Base-by-base conservation (phyloP, 208 protist species). In the Leishmania arabica region DNA sequence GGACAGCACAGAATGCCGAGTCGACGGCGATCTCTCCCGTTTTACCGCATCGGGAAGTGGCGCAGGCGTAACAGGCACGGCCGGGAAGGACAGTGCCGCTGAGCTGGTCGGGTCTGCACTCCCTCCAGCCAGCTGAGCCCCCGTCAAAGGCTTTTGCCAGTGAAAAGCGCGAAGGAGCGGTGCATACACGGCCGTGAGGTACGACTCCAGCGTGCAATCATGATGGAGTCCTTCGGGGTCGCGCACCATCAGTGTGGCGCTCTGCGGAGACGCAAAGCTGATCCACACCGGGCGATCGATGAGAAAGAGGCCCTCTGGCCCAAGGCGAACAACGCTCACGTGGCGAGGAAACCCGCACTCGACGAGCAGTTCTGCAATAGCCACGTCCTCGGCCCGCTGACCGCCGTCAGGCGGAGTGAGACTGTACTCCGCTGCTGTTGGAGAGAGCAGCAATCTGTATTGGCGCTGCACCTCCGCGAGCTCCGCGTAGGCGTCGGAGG, bases 261-360 rank as follows among this genome's bases (percentile, higher is more conserved):
- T 85, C 27, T 75, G 65, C 47, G 77, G 73, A 11, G 77, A 70
- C 24, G 77, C 82, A 51, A 85, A 85, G n/a, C 7, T 17, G 49
- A 85, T 75, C 49, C 34, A 49, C 24, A 85, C 78, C 3, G 82
- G 77, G 17, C 77, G 77, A 62, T 85, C 82, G 3, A 85, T 6
- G 42, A 69, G 19, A 47, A 75, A 85, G 31, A 85, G 71, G 17
- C 11, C 62, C 1, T 73, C 51, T 17, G 47, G 7, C 27, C 53
- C 73, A 13, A 85, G 40, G 21, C 72, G 70, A 37, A 42, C 34
- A 24, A 85, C 82, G 8, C 71, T 65, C 34, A 85, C 82, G n/a
- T 58, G 62, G 11, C 42, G 34, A 13, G 82, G 82, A 53, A 85
- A 85, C 1, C 62, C 24, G 21, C 74, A 72, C n/a, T 34, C 47